These are phyloP conservation scores for Gillenia trifoliata DNA, from an alignment of 306 rosid species.

Conservation along the genomic window DNA sequence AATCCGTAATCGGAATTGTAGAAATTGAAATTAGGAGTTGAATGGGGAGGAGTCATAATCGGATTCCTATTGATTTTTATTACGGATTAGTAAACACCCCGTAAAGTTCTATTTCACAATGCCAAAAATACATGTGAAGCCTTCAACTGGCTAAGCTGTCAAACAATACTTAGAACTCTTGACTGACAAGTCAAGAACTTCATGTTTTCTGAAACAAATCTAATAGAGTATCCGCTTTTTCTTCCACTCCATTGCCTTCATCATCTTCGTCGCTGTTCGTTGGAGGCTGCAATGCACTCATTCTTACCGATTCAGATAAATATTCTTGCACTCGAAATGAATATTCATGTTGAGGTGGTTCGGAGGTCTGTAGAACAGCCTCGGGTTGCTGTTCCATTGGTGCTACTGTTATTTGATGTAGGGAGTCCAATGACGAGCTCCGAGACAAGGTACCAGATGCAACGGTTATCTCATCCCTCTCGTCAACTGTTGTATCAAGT, in stretches of 20 bases:
- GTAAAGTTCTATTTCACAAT: not conserved
- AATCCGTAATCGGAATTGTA: not conserved
- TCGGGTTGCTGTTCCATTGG: slow-evolving; percentile 35
- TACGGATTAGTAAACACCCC: no score
- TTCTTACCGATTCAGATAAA: slow-evolving; percentile 33
- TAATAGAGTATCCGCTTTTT: slow-evolving; percentile 46
- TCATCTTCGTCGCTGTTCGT: slow-evolving; percentile 25
- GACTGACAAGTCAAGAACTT: not conserved
- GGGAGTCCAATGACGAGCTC: slow-evolving; percentile 59
- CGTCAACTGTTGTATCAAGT: slow-evolving; percentile 61
- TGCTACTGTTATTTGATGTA: slow-evolving; percentile 64
- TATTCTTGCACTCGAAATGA: slow-evolving; percentile 39
- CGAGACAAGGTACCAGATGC: slow-evolving; percentile 75
- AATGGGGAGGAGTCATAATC: not conserved
- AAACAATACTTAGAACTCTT: not conserved
- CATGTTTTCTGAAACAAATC: slow-evolving; percentile 69
- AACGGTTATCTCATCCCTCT: slow-evolving; percentile 73
- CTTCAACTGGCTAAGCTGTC: not conserved
- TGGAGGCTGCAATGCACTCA: slow-evolving; percentile 19
- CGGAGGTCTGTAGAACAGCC: slow-evolving; percentile 21
- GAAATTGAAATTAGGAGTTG: not conserved
- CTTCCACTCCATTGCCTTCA: slow-evolving; percentile 27
- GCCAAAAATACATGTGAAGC: not conserved
- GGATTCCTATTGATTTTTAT: not conserved
- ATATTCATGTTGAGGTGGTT: slow-evolving; percentile 14